A percentile compares a stretch with the other conserved stretches of the same genome.
Conservation (phyloP, 345 rosid species). For the Alliaria petiolata region DNA sequence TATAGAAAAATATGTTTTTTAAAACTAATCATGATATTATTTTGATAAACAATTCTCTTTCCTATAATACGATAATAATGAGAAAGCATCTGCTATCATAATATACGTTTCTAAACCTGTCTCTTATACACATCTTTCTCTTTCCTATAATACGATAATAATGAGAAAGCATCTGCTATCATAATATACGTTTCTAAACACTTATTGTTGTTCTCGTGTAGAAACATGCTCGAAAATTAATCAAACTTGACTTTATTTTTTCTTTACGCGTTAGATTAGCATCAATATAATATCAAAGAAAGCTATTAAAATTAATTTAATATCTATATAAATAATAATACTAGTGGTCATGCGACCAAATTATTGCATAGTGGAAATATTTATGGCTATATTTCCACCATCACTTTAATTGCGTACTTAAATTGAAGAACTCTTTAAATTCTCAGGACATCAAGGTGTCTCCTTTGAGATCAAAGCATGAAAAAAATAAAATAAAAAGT, state of each 20-base stretch:
- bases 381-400: constrained; percentile 20
- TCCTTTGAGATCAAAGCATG: background rate
- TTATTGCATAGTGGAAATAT: constrained; percentile 23
- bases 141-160: constrained; percentile 26
- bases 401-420: constrained; percentile 24
- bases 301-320: background rate
- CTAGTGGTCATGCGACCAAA: too few species aligned
- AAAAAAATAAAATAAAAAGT: background rate
- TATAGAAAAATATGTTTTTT: background rate
- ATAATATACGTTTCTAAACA: constrained; percentile 18
- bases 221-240: background rate
- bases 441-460: constrained; percentile 20
- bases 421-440: constrained; percentile 19
- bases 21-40: background rate
- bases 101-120: constrained; percentile 16
- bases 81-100: constrained; percentile 4
- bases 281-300: background rate
- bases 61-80: constrained; percentile 29
- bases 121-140: too few species aligned
- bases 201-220: constrained; percentile 12
- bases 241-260: background rate
- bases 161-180: constrained; percentile 13
- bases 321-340: too few species aligned
- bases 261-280: background rate
- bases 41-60: background rate